Conservation (phyloP, 306 rosid species). For the Dalbergia cultrata region DNA sequence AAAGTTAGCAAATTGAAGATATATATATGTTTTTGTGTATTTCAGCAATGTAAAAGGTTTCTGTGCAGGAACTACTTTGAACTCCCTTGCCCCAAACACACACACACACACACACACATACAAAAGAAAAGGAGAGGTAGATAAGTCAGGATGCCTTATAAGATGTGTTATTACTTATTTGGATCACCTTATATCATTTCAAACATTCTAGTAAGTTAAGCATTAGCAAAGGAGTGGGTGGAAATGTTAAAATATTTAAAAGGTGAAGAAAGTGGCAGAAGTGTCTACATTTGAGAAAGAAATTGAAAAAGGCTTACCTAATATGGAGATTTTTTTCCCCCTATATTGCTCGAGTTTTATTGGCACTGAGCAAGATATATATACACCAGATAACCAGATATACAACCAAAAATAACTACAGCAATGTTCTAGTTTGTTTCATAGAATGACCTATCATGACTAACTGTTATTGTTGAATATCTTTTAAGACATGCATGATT, state of each 20-base stretch:
- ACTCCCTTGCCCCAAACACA: neutral
- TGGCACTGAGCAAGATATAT: no score
- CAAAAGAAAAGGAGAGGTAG: neutral
- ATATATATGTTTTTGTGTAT: neutral
- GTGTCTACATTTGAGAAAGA: neutral
- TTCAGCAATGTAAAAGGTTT: neutral
- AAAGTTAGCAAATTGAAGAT: conserved; percentile 26
- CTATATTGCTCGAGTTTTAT: no score
- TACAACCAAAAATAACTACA: no score
- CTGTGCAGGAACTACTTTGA: neutral
- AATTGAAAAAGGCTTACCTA: no score
- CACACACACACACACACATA: neutral
- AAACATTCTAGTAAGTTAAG: conserved; percentile 6
- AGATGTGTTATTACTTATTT: conserved; percentile 19
- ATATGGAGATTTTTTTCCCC: no score
- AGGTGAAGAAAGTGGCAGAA: neutral
- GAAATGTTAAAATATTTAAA: neutral
- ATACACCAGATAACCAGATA: no score
- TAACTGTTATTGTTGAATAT: neutral
- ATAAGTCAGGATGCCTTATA: conserved; percentile 14
- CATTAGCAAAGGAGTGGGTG: neutral
- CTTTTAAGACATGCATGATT: neutral
- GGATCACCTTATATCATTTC: neutral
- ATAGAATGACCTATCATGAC: conserved; percentile 25
- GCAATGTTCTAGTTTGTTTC: conserved; percentile 23